phyloP scores from a whole-genome alignment of 2,329 filamentous ascomycete species.

The Fusarium veterinarium region DNA sequence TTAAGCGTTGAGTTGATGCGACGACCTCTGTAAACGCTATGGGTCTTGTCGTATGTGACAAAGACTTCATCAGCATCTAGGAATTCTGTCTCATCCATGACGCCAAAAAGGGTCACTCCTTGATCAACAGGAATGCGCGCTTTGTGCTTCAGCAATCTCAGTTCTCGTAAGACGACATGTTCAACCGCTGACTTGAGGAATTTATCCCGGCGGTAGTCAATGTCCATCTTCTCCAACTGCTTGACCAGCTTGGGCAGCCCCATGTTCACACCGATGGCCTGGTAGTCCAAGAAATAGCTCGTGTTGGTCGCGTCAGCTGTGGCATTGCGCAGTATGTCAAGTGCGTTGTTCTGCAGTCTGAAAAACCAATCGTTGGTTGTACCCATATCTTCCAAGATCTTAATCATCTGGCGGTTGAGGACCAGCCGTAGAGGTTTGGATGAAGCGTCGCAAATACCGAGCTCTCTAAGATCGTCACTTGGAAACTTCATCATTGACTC shows the following conservation, averaged over 20 bases:
- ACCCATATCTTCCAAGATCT: constrained; percentile 84
- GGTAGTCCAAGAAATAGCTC: constrained; percentile 71
- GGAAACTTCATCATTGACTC: constrained; percentile 85
- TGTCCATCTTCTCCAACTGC: constrained; percentile 64
- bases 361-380: constrained; percentile 70
- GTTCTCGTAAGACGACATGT: constrained; percentile 73
- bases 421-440: constrained; percentile 75
- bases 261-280: constrained; percentile 70
- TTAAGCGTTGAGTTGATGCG: constrained; percentile 47
- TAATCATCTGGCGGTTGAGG: constrained; percentile 84
- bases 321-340: constrained; percentile 69
- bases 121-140: constrained; percentile 77
- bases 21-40: constrained; percentile 32
- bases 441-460: constrained; percentile 79
- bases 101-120: constrained; percentile 81
- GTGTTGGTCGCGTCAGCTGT: constrained; percentile 71
- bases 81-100: constrained; percentile 83
- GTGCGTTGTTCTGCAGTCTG: constrained; percentile 70
- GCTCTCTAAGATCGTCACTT: constrained; percentile 62
- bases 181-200: constrained; percentile 81
- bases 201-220: constrained; percentile 74
- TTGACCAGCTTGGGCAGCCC: constrained; percentile 72
- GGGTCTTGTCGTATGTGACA: constrained; percentile 63
- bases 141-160: constrained; percentile 82
- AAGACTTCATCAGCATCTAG: constrained; percentile 77